phyloP scores from a whole-genome alignment of 306 rosid genomes.

The Vigna unguiculata region DNA sequence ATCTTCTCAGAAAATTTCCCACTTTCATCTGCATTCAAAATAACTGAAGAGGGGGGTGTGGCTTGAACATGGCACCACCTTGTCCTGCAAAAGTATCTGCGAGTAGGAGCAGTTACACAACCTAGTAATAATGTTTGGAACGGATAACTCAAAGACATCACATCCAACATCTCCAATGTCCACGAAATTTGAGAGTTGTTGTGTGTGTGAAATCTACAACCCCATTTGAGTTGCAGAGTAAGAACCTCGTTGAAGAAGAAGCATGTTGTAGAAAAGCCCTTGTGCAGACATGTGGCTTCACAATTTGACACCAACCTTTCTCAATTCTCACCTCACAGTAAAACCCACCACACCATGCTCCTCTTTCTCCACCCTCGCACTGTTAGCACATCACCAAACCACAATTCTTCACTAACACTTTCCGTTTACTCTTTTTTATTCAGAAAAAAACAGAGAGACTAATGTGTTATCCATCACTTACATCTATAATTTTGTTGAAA shows the following conservation, averaged over 20 bases:
- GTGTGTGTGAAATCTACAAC: conserved; percentile 26
- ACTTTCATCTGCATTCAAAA: conserved; percentile 59
- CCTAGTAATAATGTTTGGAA: conserved; percentile 50
- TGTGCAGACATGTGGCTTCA: conserved; percentile 35
- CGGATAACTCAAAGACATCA: conserved; percentile 58
- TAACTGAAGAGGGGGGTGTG: conserved; percentile 58
- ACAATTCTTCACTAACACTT: neutral
- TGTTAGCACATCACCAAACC: neutral
- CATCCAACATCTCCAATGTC: conserved; percentile 51
- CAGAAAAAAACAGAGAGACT: neutral
- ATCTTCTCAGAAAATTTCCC: conserved; percentile 55
- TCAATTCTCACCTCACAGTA: conserved; percentile 25
- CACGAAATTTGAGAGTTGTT: neutral
- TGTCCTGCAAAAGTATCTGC: conserved; percentile 47
- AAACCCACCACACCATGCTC: conserved; percentile 9
- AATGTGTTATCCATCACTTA: too few relatives aligned
- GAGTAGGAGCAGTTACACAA: conserved; percentile 44
- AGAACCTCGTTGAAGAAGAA: conserved; percentile 45
- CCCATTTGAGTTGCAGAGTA: conserved; percentile 35
- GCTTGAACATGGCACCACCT: conserved; percentile 62
- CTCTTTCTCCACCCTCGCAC: neutral
- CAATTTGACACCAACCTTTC: neutral
- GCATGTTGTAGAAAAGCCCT: conserved; percentile 40
- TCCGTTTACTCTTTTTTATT: neutral
- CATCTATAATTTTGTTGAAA: too few relatives aligned